Base-by-base conservation (phyloP, 1,139 yeast genomes). In the Kodamaea sp. region DNA sequence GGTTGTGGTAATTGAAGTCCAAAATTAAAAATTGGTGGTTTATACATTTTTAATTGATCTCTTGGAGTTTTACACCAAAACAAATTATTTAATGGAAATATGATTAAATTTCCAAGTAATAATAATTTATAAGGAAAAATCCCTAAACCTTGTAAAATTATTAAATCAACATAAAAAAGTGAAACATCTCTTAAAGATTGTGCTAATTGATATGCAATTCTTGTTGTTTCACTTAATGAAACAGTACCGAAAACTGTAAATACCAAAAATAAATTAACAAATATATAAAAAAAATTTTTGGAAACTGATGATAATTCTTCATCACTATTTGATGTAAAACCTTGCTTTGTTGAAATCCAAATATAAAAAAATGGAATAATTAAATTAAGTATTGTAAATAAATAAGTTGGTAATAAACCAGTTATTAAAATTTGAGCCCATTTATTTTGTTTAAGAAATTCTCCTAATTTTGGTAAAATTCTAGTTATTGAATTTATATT, bases 1-100 rank as follows among this genome's bases (percentile, higher is more conserved):
- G 94, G 94, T 52, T 83, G 94, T 0, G 96, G 96, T 37, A 87
- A 63, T 47, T 83, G 84, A 11, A 87, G 65, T 0, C 95, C 95
- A 60, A 85, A 86, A 56, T 86, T 84, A 64, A 87, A 84, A 29
- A 76, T 70, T 4, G 92, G 89, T 1, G 95, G 94, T 46, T 78
- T 79, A 54, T 82, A 81, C 38, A 87, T 69, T 42, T 84, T 79
- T 49, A 84, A 72, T 47, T 75, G 76, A 46, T 81, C 87, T 42
- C 88, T 65, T 5, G 95, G 88, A 0, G 88, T 79, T 48, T 50
- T 52, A 38, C 53, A 48, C 52, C 52, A 52, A 28, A 52, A 45
- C 27, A 46, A 32, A 9, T 41, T 42, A 9, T 44, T 40, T 28
- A 52, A 36, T 1, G 54, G 54, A 37, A 47, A 52, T 37, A 62